Evolutionary conservation across 495 filamentous ascomycete genomes (phyloP).

Genomic region (Penicillium subrubescens): DNA sequence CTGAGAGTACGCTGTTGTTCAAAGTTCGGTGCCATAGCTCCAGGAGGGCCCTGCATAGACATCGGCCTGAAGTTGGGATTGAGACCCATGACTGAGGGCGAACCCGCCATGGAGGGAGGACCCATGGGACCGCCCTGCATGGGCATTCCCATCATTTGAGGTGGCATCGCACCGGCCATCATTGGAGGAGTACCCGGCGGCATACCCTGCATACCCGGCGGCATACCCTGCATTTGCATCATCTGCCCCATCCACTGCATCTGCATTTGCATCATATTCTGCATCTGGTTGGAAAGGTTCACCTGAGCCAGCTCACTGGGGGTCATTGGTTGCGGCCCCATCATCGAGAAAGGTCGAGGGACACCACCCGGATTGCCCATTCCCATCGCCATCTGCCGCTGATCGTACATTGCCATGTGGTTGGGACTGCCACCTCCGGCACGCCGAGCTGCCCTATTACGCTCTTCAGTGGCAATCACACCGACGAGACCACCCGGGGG

Average conservation of each 20-base stretch:
- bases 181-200: slow-evolving; percentile 14
- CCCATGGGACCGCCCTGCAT: slow-evolving; percentile 25
- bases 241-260: slow-evolving; percentile 80
- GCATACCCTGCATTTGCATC: slow-evolving; percentile 69
- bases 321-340: slow-evolving; percentile 28
- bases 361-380: slow-evolving; percentile 29
- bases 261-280: slow-evolving; percentile 89
- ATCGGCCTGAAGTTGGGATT: slow-evolving; percentile 40
- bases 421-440: slow-evolving; percentile 66
- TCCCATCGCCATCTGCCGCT: slow-evolving; percentile 7
- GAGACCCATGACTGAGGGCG: slow-evolving; percentile 18
- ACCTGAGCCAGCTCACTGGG: slow-evolving; percentile 76
- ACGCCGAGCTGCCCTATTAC: slow-evolving; percentile 71
- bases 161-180: slow-evolving; percentile 18
- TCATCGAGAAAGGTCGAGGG: slow-evolving; percentile 53
- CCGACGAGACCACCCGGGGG: slow-evolving; percentile 77
- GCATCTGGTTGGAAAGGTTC: slow-evolving; percentile 87
- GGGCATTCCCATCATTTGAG: slow-evolving; percentile 31
- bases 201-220: slow-evolving; percentile 12
- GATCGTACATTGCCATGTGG: slow-evolving; percentile 50
- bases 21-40: slow-evolving; percentile 16
- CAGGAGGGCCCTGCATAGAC: slow-evolving; percentile 40
- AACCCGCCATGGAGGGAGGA: slow-evolving; percentile 18
- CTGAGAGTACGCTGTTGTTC: slow-evolving; percentile 67
- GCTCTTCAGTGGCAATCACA: slow-evolving; percentile 87